phyloP scores from a whole-genome alignment of 208 protist species.

The Acanthamoeba triangularis region DNA sequence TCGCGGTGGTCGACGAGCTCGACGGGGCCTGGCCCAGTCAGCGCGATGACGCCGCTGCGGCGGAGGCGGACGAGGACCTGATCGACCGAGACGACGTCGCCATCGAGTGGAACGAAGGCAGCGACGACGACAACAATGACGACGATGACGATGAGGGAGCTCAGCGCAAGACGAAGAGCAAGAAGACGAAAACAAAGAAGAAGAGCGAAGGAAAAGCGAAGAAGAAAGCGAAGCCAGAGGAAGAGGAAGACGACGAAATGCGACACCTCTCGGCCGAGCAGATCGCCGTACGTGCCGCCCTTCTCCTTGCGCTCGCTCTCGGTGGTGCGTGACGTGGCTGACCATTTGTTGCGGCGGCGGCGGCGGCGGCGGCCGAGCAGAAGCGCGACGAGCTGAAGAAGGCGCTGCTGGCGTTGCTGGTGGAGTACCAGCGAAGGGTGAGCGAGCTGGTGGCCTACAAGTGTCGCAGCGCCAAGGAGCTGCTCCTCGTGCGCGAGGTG shows the following conservation, averaged over 20 bases:
- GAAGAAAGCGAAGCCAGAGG: neutral
- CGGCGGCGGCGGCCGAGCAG: neutral
- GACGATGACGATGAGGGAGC: neutral
- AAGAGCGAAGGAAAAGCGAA: neutral
- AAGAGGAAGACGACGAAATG: neutral
- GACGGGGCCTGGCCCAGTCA: neutral
- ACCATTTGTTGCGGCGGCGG: neutral
- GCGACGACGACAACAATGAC: neutral
- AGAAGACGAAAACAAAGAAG: neutral
- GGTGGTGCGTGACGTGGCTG: neutral
- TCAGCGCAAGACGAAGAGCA: neutral
- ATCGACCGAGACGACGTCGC: constrained; percentile 1
- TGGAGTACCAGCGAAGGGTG: constrained; percentile 47
- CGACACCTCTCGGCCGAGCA: constrained; percentile 29
- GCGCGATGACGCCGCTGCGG: neutral
- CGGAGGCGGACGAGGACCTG: neutral
- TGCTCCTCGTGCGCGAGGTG: constrained; percentile 4
- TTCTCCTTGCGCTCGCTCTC: neutral
- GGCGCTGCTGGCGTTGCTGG: constrained; percentile 33
- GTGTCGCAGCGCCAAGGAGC: constrained; percentile 20
- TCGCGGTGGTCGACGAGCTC: constrained; percentile 58
- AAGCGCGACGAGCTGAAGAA: constrained; percentile 52
- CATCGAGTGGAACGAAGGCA: constrained; percentile 23
- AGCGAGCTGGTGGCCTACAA: constrained; percentile 66
- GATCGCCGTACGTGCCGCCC: neutral